Evolutionary conservation across 768 basidiomycete species (phyloP).

Genomic region (Pulveroboletus ravenelii): DNA sequence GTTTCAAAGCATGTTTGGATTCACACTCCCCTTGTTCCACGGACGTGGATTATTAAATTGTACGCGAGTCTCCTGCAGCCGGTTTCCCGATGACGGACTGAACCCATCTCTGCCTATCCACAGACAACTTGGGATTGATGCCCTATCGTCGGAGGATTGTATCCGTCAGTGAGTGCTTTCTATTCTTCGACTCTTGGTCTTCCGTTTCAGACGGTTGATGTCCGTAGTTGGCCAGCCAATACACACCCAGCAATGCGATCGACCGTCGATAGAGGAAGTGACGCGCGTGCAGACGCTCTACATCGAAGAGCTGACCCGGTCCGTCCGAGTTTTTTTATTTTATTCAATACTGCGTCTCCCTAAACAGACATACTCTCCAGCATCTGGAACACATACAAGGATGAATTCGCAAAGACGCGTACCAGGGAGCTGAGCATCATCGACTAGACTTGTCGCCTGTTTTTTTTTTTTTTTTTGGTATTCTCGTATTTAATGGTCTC

Average conservation of each 20-base stretch:
- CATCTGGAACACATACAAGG: conserved; percentile 96
- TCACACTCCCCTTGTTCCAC: conserved; percentile 96
- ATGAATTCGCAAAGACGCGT: conserved; percentile 83
- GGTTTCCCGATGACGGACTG: not conserved
- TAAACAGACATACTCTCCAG: conserved; percentile 37
- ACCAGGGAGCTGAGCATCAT: conserved; percentile 75
- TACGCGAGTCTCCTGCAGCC: conserved; percentile 33
- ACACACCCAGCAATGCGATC: conserved; percentile 66
- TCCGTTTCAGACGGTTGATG: not conserved
- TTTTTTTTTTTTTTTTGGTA: not conserved
- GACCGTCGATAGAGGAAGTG: conserved; percentile 79
- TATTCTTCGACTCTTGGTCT: not conserved
- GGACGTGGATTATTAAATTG: conserved; percentile 94
- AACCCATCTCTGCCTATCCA: not conserved
- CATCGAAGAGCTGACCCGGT: conserved; percentile 91
- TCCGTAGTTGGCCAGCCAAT: conserved; percentile 83
- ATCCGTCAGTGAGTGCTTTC: conserved; percentile 85
- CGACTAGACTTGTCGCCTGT: conserved; percentile 37
- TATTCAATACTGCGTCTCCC: not conserved
- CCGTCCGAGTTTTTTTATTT: conserved; percentile 25
- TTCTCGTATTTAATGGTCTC: not conserved
- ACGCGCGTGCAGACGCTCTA: conserved; percentile 76
- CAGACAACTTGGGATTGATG: conserved; percentile 93
- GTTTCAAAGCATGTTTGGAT: conserved; percentile 91
- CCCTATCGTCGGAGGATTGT: conserved; percentile 94